A percentile compares a stretch with the other conserved stretches of the same genome.
These are phyloP conservation scores for Blastomyces percursus DNA, from an alignment of 2,329 filamentous ascomycete species.

Conservation along the genomic window DNA sequence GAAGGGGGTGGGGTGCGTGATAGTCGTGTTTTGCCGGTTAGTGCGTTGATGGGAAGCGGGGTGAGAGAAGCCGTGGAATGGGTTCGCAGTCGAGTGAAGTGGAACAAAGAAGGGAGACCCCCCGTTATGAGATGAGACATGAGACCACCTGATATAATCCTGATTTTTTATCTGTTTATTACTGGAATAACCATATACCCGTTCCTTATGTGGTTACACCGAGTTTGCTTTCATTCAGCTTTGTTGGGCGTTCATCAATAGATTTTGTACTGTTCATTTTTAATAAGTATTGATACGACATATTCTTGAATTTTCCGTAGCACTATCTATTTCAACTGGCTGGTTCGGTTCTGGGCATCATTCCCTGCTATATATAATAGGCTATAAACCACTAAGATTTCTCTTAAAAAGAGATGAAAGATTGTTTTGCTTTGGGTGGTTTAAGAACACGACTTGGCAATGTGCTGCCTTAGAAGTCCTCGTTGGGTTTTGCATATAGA, in stretches of 20 bases:
- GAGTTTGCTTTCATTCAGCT: not conserved
- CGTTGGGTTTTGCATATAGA: not conserved
- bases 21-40: conserved; percentile 80
- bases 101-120: conserved; percentile 89
- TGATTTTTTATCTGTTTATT: conserved; percentile 1
- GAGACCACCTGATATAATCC: not conserved
- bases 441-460: not conserved
- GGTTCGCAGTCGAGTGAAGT: conserved; percentile 81
- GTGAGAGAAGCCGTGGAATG: conserved; percentile 96
- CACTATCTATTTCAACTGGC: not conserved
- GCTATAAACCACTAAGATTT: not conserved
- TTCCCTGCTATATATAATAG: not conserved
- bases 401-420: not conserved
- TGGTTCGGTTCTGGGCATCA: not conserved
- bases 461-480: not conserved
- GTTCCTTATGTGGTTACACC: not conserved
- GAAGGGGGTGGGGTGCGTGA: conserved; percentile 78
- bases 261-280: not conserved
- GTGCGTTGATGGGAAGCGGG: conserved; percentile 69
- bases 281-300: not conserved
- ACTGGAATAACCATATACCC: not conserved
- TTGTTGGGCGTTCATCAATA: not conserved
- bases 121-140: conserved; percentile 72
- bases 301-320: not conserved
- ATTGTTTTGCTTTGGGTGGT: not conserved